Evolutionary conservation across 768 basidiomycete species (phyloP), one percentile per base, ranked within the genome.

Genomic region (Kwoniella europaea): DNA sequence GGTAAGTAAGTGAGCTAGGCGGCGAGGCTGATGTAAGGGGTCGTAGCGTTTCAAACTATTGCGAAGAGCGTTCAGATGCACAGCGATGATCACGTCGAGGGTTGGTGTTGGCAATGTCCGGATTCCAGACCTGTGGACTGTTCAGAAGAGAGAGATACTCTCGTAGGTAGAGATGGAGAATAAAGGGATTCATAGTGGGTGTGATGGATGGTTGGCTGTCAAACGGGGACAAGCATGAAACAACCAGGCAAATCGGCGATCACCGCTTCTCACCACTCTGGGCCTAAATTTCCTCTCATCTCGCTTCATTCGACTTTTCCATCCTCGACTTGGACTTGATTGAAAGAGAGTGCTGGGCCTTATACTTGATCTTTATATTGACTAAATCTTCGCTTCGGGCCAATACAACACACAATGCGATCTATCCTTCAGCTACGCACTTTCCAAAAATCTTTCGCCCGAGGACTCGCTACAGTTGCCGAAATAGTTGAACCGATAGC

Each of bases 391-490:
- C 35, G 35, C 7, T 35, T 35, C 35, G 35, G 35, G 7, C 35
- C 7, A 35, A 35, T 6, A 29, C 16, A 56, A 56, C 22, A 20
- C 12, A 70, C 69, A 22, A 71, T 71, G 71, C 55, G 71, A 27
- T 67, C 71, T 9, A 54, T 71, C 24, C 16, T 61, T 15, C 46
- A 50, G 10, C 35, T 69, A 18, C 71, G 71, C 18, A 42, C 53
- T 13, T 35, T 71, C 42, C 55, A 20, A 58, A 61, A 67, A 63
- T 50, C 67, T 15, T 50, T 41, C 13, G 57, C 27, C 7, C 60
- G 77, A 65, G 35, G 60, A 29, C 53, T 79, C 24, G 78, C 78
- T 22, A 76, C 78, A 5, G 65, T 66, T 1, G 63, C 64, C 13
- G 73, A 74, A 43, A 54, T 65, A 29, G 54, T 27, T 13, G 74